Evolutionary conservation across 805 yeast species (phyloP).

Genomic region (Blastobotrys chiropterorum): DNA sequence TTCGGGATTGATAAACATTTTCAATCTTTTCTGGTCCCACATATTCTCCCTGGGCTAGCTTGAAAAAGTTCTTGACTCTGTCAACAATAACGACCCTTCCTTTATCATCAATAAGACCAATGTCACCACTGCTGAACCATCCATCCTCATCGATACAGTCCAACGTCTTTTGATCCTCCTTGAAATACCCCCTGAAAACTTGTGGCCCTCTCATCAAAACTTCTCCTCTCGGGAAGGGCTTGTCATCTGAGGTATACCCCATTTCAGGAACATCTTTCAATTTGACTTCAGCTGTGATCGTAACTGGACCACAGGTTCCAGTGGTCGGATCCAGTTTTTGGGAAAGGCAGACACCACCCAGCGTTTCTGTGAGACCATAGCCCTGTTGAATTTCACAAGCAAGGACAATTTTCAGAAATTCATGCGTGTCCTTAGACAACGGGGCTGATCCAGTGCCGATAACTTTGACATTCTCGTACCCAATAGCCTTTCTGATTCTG

Average conservation of each 20-base stretch:
- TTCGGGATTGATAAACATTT: constrained; percentile 49
- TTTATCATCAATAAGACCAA: constrained; percentile 43
- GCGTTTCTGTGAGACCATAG: constrained; percentile 69
- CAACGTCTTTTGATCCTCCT: constrained; percentile 49
- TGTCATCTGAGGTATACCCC: constrained; percentile 42
- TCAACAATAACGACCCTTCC: constrained; percentile 62
- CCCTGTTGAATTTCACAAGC: constrained; percentile 57
- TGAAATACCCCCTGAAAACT: constrained; percentile 50
- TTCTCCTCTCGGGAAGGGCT: constrained; percentile 51
- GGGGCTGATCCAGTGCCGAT: constrained; percentile 64
- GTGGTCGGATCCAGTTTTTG: constrained; percentile 38
- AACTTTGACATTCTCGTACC: constrained; percentile 39
- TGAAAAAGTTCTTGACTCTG: constrained; percentile 74
- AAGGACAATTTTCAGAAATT: constrained; percentile 54
- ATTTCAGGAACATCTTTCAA: constrained; percentile 60
- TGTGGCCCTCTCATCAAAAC: constrained; percentile 60
- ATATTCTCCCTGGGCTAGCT: constrained; percentile 59
- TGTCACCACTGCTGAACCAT: constrained; percentile 66
- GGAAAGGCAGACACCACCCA: constrained; percentile 49
- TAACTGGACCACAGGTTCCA: constrained; percentile 60
- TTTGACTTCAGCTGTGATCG: constrained; percentile 49
- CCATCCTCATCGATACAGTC: constrained; percentile 50
- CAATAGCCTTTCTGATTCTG: constrained; percentile 42
- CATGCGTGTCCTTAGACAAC: constrained; percentile 52
- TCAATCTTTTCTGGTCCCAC: constrained; percentile 74